Evolutionary conservation across 805 yeast species (phyloP).

Genomic region (Ogataea trehalophila): DNA sequence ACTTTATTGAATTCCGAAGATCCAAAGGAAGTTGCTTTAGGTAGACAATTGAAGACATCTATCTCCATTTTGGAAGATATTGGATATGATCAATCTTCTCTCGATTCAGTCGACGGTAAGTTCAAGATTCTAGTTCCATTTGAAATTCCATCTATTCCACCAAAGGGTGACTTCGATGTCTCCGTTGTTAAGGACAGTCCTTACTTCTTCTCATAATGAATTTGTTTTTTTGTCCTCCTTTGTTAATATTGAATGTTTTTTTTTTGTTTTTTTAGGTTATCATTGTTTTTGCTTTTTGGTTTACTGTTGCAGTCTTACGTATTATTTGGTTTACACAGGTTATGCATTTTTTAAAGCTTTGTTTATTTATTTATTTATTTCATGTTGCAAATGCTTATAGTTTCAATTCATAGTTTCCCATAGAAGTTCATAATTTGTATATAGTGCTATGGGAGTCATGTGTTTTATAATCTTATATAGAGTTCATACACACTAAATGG

Average conservation of each 20-base stretch:
- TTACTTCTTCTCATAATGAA: conserved; percentile 59
- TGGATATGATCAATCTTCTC: conserved; percentile 16
- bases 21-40: conserved; percentile 44
- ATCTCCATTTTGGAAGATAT: conserved; percentile 46
- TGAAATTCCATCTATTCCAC: conserved; percentile 66
- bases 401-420: not conserved
- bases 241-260: not conserved
- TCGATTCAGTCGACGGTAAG: conserved; percentile 16
- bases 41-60: conserved; percentile 61
- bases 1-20: conserved; percentile 48
- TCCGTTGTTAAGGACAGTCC: conserved; percentile 61
- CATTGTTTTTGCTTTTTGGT: not conserved
- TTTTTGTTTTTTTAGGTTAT: not conserved
- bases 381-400: not conserved
- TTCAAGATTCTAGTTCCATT: conserved; percentile 60
- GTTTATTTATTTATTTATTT: not conserved
- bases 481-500: too few relatives aligned
- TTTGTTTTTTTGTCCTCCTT: not conserved
- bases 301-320: too few relatives aligned
- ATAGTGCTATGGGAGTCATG: not conserved
- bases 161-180: conserved; percentile 82
- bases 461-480: too few relatives aligned
- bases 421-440: not conserved
- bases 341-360: not conserved
- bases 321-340: not conserved